A percentile compares a stretch with the other conserved stretches of the same genome.
phyloP scores from a whole-genome alignment of 768 basidiomycete species.

The Boletus barrowsii region DNA sequence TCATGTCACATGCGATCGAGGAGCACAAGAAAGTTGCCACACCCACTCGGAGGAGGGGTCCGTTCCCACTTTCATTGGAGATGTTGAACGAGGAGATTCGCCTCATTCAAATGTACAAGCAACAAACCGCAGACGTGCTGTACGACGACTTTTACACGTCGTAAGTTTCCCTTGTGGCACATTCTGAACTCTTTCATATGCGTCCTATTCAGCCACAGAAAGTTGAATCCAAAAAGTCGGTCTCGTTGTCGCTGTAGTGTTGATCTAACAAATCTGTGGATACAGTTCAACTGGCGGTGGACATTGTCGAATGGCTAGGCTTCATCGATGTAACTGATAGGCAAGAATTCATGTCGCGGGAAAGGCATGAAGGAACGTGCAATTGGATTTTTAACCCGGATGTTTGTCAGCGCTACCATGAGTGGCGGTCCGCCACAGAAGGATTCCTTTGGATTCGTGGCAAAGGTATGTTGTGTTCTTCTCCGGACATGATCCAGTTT shows the following conservation, averaged over 20 bases:
- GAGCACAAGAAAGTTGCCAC: slow-evolving; percentile 16
- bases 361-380: slow-evolving; percentile 24
- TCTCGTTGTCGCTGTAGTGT: neutral
- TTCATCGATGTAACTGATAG: slow-evolving; percentile 25
- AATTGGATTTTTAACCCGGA: slow-evolving; percentile 22
- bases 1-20: slow-evolving; percentile 23
- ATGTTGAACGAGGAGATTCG: slow-evolving; percentile 23
- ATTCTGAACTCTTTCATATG: neutral
- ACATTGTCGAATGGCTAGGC: slow-evolving; percentile 22
- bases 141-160: slow-evolving; percentile 22
- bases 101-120: slow-evolving; percentile 21
- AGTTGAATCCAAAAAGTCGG: slow-evolving; percentile 25
- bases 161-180: slow-evolving; percentile 3
- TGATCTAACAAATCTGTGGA: neutral
- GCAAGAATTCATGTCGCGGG: slow-evolving; percentile 24
- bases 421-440: slow-evolving; percentile 16
- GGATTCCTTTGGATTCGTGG: slow-evolving; percentile 28
- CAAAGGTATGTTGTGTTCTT: slow-evolving; percentile 12
- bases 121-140: slow-evolving; percentile 9
- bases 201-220: slow-evolving; percentile 11
- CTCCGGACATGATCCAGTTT: neutral
- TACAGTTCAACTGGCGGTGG: slow-evolving; percentile 23
- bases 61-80: slow-evolving; percentile 23
- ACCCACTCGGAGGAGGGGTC: slow-evolving; percentile 10
- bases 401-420: slow-evolving; percentile 16